Evolutionary conservation across 73 alveolate species (phyloP).

Genomic region (Paraurostyla sp.): DNA sequence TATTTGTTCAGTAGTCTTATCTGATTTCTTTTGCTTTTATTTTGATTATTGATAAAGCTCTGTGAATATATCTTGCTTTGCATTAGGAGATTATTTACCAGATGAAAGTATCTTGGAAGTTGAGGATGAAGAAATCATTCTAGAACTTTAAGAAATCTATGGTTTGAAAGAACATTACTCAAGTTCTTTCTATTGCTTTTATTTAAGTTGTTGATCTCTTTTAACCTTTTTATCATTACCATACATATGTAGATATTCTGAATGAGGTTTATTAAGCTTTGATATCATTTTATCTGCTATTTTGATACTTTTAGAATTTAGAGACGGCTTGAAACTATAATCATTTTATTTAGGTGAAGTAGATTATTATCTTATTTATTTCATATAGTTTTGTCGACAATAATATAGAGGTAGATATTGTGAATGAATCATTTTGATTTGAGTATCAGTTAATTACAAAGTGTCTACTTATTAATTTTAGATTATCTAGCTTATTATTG

Average conservation of each 20-base stretch:
- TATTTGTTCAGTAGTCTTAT: slow-evolving; percentile 30
- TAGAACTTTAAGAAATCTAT: background rate
- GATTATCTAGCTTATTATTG: no score
- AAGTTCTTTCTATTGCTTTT: background rate
- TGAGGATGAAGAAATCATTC: background rate
- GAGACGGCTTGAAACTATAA: background rate
- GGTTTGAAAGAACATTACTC: slow-evolving; percentile 28
- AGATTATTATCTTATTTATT: no score
- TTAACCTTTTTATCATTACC: background rate
- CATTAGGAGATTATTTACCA: background rate
- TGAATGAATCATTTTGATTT: no score
- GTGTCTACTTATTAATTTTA: no score
- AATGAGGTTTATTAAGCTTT: no score
- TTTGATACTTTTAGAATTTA: background rate
- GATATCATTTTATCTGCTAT: background rate
- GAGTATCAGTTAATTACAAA: no score
- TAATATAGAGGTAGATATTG: no score
- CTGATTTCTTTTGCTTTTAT: background rate
- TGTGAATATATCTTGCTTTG: background rate
- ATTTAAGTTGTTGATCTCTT: background rate
- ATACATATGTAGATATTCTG: no score
- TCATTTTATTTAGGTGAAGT: background rate
- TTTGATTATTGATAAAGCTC: slow-evolving; percentile 35
- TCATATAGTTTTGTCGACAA: no score
- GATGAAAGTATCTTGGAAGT: background rate